A percentile compares a stretch with the other conserved stretches of the same genome.
These are phyloP conservation scores for Ceratobasidium sp. DNA, from an alignment of 1,284 basidiomycete genomes.

Conservation along the genomic window DNA sequence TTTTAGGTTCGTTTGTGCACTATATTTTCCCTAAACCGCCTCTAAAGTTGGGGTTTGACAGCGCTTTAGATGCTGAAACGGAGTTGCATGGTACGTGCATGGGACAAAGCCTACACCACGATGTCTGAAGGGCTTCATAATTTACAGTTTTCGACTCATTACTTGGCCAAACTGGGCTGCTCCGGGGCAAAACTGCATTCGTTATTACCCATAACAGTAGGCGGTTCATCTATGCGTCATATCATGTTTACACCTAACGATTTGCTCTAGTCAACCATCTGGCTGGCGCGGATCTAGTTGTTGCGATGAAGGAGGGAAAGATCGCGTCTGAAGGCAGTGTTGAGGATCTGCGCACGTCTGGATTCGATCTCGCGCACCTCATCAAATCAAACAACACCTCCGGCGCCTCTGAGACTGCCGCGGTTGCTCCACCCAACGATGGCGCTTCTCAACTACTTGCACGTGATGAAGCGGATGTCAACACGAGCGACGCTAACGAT, in stretches of 20 bases:
- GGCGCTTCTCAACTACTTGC: conserved; percentile 5
- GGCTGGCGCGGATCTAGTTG: conserved; percentile 44
- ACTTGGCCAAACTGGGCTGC: conserved; percentile 45
- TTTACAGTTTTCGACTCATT: conserved; percentile 46
- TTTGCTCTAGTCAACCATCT: conserved; percentile 45
- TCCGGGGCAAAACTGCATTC: conserved; percentile 38
- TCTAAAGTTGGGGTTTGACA: conserved; percentile 9
- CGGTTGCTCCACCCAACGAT: not conserved
- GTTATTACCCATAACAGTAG: conserved; percentile 47
- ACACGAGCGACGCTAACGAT: conserved; percentile 41
- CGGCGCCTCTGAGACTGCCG: not conserved
- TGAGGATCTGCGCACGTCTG: conserved; percentile 42
- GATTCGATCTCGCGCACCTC: conserved; percentile 38
- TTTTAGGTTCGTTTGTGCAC: conserved; percentile 32
- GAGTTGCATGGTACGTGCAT: conserved; percentile 23
- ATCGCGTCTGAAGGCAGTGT: conserved; percentile 44
- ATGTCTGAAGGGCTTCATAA: not conserved
- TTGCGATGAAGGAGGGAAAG: conserved; percentile 45
- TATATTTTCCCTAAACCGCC: not conserved
- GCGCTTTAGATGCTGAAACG: conserved; percentile 28
- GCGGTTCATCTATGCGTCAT: not conserved
- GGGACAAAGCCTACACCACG: not conserved
- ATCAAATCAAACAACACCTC: conserved; percentile 1
- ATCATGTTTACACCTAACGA: not conserved
- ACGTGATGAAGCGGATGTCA: conserved; percentile 37